These are phyloP conservation scores for Cystofilobasidium bisporidii DNA, from an alignment of 768 basidiomycete species.

Conservation along the genomic window DNA sequence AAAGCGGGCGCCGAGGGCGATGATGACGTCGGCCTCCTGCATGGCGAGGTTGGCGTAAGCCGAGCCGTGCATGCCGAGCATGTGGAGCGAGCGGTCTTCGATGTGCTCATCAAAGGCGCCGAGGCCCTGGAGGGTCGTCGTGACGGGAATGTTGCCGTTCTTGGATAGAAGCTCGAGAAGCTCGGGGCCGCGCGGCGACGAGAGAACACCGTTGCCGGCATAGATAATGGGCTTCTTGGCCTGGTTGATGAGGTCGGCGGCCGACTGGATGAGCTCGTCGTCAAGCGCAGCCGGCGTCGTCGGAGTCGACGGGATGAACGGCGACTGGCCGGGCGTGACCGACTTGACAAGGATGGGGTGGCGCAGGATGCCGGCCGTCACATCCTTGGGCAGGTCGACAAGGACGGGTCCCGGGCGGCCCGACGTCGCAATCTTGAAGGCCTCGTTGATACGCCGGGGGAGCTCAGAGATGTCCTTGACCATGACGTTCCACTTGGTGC, in stretches of 20 bases:
- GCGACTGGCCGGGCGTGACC: constrained; percentile 59
- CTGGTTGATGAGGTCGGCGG: constrained; percentile 82
- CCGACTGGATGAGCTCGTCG: constrained; percentile 59
- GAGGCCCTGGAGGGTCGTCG: constrained; percentile 90
- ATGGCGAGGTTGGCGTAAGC: constrained; percentile 97
- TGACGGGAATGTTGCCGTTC: constrained; percentile 89
- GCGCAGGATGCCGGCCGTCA: constrained; percentile 83
- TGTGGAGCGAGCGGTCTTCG: constrained; percentile 69
- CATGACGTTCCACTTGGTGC: constrained; percentile 99
- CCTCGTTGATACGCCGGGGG: constrained; percentile 92
- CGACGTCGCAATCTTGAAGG: constrained; percentile 96
- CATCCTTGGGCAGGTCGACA: constrained; percentile 97
- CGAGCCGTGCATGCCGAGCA: constrained; percentile 98
- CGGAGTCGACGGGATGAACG: constrained; percentile 50
- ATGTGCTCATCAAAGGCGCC: constrained; percentile 90
- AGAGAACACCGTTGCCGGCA: constrained; percentile 81
- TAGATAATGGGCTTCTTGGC: constrained; percentile 86
- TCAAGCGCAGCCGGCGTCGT: constrained; percentile 53
- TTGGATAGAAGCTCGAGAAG: constrained; percentile 68
- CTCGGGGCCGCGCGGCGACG: constrained; percentile 67
- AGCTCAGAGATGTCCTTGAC: constrained; percentile 93
- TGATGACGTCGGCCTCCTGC: constrained; percentile 94
- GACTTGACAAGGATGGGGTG: constrained; percentile 74
- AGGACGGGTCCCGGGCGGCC: constrained; percentile 96
- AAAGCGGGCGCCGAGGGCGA: constrained; percentile 90